phyloP scores from a whole-genome alignment of 148 eudicot species.

The Rhododendron mucronatum region DNA sequence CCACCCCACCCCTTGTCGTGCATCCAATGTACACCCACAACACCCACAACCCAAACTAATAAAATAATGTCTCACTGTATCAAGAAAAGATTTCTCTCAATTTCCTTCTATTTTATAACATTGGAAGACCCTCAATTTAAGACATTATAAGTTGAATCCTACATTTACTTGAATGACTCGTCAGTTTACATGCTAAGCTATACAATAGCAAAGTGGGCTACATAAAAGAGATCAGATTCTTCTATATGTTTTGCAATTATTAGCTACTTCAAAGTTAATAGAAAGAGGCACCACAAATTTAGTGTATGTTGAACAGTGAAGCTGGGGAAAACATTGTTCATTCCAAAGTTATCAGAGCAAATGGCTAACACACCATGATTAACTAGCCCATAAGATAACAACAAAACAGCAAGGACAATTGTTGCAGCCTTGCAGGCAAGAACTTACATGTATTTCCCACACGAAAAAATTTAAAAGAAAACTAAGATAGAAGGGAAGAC shows the following conservation, averaged over 20 bases:
- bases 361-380: not conserved
- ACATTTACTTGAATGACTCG: not conserved
- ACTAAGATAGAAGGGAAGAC: too few relatives aligned
- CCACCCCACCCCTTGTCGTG: not conserved
- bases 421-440: not conserved
- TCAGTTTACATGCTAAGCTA: not conserved
- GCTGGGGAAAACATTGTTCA: not conserved
- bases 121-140: not conserved
- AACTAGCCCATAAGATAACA: not conserved
- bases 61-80: too few relatives aligned
- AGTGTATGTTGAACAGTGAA: not conserved
- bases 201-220: not conserved
- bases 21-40: not conserved
- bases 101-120: not conserved
- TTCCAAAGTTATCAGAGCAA: not conserved
- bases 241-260: not conserved
- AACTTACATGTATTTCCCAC: too few relatives aligned
- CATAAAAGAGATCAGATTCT: not conserved
- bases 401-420: not conserved
- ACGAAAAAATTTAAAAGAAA: too few relatives aligned
- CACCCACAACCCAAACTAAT: too few relatives aligned
- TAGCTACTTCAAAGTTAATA: not conserved
- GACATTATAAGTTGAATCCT: not conserved
- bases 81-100: not conserved
- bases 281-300: not conserved